Base-by-base conservation (phyloP, 805 yeast genomes). In the Spathaspora boniae region DNA sequence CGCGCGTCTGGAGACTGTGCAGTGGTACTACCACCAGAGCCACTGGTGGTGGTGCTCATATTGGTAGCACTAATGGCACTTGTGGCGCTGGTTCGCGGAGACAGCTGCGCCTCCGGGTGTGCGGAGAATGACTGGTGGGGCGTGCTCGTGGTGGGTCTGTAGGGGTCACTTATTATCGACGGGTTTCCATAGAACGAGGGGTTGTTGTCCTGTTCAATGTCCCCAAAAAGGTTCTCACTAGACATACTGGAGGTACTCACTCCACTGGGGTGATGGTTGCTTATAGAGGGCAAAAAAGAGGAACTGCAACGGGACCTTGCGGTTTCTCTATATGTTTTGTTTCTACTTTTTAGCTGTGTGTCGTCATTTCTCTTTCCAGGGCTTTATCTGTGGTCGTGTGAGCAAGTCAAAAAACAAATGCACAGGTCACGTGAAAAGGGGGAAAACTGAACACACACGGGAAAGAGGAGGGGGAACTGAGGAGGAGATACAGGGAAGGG, bases 161-260 rank as follows among this genome's bases (percentile, higher is more conserved):
- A 54, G 3, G 61, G 60, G 30, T 53, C 58, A n/a, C 46, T 42
- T 18, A 54, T 26, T 3, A 56, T 52, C 9, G 63, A 51, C 18
- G 50, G 56, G 41, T 56, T 56, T 4, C 64, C 65, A 41, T 63
- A 66, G 38, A 65, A 57, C 26, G 69, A 65, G 9, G 72, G 72
- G 38, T 67, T 67, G 47, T 66, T 67, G 40, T 67, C 72, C 44
- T 65, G 70, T 41, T 67, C 72, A 32, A 65, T 64, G 40, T 64
- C 71, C 29, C 56, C 64, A 37, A 63, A 62, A 32, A 48, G 30
- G 29, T 46, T 41, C 16, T 41, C 42, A 19, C 33, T 34, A 17
- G 44, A 40, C 42, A 38, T 38, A 11, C 23, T 3, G 6, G 21
- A 6, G 8, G n/a, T n/a, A n/a, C n/a, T n/a, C n/a, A n/a, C n/a